A percentile compares a stretch with the other conserved stretches of the same genome.
phyloP scores from a whole-genome alignment of 1,284 basidiomycete species.

The Inonotus obliquus region DNA sequence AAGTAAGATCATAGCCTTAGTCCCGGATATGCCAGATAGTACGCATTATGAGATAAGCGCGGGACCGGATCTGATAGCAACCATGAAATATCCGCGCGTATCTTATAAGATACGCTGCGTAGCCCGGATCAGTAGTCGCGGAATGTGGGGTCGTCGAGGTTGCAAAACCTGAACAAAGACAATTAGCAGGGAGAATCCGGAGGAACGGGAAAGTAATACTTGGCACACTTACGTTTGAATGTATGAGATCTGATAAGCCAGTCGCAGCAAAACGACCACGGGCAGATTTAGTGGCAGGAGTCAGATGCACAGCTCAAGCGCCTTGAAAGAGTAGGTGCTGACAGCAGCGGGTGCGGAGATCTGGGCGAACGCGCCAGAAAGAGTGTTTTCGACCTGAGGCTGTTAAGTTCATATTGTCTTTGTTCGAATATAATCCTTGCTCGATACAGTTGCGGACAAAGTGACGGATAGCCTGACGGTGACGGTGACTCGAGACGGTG shows the following conservation, averaged over 20 bases:
- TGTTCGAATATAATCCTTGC: too few relatives aligned
- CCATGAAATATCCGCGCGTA: too few relatives aligned
- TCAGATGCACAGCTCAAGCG: slow-evolving; percentile 10
- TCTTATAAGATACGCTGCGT: too few relatives aligned
- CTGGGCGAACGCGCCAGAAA: not conserved
- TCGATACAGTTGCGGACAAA: not conserved
- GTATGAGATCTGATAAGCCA: slow-evolving; percentile 12
- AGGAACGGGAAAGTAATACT: not conserved
- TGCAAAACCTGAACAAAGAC: slow-evolving; percentile 62
- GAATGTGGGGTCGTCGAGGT: slow-evolving; percentile 79
- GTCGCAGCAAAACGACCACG: slow-evolving; percentile 9
- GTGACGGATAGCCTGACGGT: not conserved
- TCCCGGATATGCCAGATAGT: too few relatives aligned
- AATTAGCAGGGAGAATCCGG: slow-evolving; percentile 11
- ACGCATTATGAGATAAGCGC: too few relatives aligned
- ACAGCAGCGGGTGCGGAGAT: not conserved
- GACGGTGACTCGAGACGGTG: too few relatives aligned
- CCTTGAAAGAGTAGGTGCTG: slow-evolving; percentile 3
- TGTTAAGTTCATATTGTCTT: slow-evolving; percentile 10
- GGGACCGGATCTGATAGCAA: too few relatives aligned
- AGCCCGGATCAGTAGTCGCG: slow-evolving; percentile 80
- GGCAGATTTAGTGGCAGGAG: slow-evolving; percentile 8
- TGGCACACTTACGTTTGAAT: slow-evolving; percentile 13
- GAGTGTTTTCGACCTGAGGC: not conserved
- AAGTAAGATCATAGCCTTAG: too few relatives aligned